phyloP scores from a whole-genome alignment of 345 rosid species.

The Pistacia integerrima region DNA sequence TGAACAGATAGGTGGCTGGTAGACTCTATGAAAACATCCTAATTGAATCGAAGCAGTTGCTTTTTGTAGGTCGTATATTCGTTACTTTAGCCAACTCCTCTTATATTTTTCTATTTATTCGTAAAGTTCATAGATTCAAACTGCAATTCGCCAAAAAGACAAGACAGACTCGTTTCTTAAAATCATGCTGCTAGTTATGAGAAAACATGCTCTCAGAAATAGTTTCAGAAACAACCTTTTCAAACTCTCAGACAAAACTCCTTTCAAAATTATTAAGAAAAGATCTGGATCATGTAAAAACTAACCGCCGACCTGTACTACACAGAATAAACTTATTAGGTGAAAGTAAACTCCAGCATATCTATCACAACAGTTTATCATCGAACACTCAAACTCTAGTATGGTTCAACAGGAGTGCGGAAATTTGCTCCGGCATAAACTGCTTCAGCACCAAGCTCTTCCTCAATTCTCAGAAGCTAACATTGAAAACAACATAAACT shows the following conservation, averaged over 20 bases:
- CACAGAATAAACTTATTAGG: constrained; percentile 22
- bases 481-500: not conserved
- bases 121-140: too few species aligned
- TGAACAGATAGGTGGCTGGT: too few species aligned
- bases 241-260: constrained; percentile 27
- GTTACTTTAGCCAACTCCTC: too few species aligned
- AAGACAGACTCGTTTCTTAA: too few species aligned
- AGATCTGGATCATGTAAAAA: not conserved
- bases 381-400: constrained; percentile 36
- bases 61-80: too few species aligned
- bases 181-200: not conserved
- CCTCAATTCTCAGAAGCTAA: constrained; percentile 89
- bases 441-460: constrained; percentile 85
- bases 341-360: not conserved
- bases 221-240: constrained; percentile 1
- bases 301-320: not conserved
- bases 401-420: constrained; percentile 88
- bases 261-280: constrained; percentile 26
- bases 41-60: too few species aligned
- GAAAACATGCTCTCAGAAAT: not conserved
- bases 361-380: not conserved
- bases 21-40: too few species aligned
- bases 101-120: too few species aligned
- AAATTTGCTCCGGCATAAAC: constrained; percentile 83
- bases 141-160: too few species aligned